Percentiles rank a stretch among this genome's conserved stretches.
phyloP scores from a whole-genome alignment of 495 filamentous ascomycete genomes.

The Friedmanniomyces simplex region DNA sequence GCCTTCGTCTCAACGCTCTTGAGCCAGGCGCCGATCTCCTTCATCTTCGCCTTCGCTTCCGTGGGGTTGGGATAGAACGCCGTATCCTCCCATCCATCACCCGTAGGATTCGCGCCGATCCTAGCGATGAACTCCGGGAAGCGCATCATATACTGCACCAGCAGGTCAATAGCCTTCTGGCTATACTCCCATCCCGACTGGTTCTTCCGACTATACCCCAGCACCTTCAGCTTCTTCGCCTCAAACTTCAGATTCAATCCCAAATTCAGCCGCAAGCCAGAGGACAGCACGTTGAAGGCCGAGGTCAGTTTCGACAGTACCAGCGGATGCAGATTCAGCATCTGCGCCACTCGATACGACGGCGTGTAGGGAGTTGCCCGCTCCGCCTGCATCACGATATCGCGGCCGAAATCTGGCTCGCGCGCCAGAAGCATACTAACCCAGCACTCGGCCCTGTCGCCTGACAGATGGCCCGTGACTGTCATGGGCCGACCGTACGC shows the following conservation, averaged over 20 bases:
- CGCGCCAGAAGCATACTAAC: conserved; percentile 55
- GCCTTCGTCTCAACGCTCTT: conserved; percentile 79
- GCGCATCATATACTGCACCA: conserved; percentile 78
- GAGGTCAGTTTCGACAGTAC: conserved; percentile 93
- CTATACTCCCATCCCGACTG: conserved; percentile 92
- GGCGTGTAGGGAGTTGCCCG: conserved; percentile 64
- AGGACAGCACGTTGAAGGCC: conserved; percentile 71
- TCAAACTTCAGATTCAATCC: conserved; percentile 97
- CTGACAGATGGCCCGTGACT: conserved; percentile 53
- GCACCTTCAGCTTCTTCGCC: conserved; percentile 84
- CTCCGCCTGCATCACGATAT: conserved; percentile 59
- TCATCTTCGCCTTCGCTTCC: conserved; percentile 59
- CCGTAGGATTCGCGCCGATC: conserved; percentile 65
- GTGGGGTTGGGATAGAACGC: conserved; percentile 69
- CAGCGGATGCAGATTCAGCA: conserved; percentile 70
- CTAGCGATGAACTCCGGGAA: conserved; percentile 93
- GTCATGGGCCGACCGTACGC: conserved; percentile 84
- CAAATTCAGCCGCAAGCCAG: conserved; percentile 71
- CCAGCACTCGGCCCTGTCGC: conserved; percentile 65
- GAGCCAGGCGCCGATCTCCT: conserved; percentile 85
- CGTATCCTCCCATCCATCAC: conserved; percentile 64
- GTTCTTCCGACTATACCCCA: conserved; percentile 84
- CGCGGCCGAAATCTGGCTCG: conserved; percentile 70
- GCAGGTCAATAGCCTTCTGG: conserved; percentile 64
- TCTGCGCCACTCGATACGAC: conserved; percentile 74